Evolutionary conservation across 2,329 filamentous ascomycete genomes (phyloP).

Genomic region (Verticillium albo-atrum): DNA sequence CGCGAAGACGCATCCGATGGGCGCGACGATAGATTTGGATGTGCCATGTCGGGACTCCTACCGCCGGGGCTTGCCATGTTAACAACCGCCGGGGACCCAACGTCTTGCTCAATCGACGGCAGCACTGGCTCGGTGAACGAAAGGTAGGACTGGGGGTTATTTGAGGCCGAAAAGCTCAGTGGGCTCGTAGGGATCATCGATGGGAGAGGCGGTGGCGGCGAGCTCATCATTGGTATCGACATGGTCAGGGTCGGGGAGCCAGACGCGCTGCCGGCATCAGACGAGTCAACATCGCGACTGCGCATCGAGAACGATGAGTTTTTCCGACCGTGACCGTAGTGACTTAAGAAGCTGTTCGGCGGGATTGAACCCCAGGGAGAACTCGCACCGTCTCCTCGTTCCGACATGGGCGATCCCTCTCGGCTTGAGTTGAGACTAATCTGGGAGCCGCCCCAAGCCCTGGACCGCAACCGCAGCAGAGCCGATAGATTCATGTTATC

Average conservation of each 20-base stretch:
- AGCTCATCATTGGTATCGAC: conserved; percentile 25
- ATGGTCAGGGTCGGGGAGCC: conserved; percentile 49
- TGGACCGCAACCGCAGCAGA: conserved; percentile 67
- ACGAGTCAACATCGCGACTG: conserved; percentile 44
- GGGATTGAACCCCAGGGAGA: conserved; percentile 33
- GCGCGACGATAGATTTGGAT: conserved; percentile 12
- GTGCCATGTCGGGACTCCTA: conserved; percentile 14
- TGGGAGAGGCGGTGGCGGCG: conserved; percentile 16
- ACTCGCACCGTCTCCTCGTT: conserved; percentile 41
- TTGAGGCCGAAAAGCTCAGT: conserved; percentile 13
- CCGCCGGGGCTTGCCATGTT: conserved; percentile 18
- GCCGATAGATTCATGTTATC: conserved; percentile 70
- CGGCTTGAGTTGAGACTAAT: conserved; percentile 58
- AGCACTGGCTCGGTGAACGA: conserved; percentile 31
- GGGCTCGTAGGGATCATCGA: conserved; percentile 7
- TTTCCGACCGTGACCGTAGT: conserved; percentile 35
- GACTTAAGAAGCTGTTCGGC: conserved; percentile 6
- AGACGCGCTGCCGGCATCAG: conserved; percentile 39
- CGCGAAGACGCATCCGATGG: conserved; percentile 13
- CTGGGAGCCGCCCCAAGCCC: conserved; percentile 78
- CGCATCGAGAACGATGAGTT: conserved; percentile 45
- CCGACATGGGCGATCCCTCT: conserved; percentile 46
- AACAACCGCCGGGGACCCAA: conserved; percentile 5
- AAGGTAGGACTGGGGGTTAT: conserved; percentile 16
- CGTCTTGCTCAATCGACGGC: conserved; percentile 29